Evolutionary conservation across 768 basidiomycete genomes (phyloP), one percentile per base, ranked within the genome.

Genomic region (Lactarius akahatsu): DNA sequence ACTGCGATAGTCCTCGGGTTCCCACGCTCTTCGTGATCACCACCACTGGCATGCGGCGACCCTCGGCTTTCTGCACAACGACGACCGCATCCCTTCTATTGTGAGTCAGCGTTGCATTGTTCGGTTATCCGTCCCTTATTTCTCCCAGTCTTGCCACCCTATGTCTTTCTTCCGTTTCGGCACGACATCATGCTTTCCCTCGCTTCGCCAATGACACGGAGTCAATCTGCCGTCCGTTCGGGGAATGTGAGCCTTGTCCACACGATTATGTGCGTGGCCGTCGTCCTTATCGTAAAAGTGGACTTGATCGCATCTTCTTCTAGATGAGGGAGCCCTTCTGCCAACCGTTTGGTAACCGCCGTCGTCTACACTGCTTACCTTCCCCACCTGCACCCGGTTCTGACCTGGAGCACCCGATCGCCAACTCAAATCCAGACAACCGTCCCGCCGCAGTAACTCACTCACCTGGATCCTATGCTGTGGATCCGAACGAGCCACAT

Each of bases 331-430:
- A 95, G 78, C 94, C 95, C 2, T 96, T 91, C 76, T 98, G 95
- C 77, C 87, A 92, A 73, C 95, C 96, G n/a, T 96, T 94, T 74
- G 96, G 96, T 60, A 96, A 96, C 77, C 86, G 96, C 28, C 87
- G 92, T 23, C 83, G 94, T 47, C 82, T 96, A 80, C 95, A 95
- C 74, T 98, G 95, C 67, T 85, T 40, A 83, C 82, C 60, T 55
- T 70, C 50, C 65, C 70, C 61, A 2, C 40, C 52, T 15, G 40
- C 57, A 34, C 36, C 57, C 15, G 56, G 1, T 32, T 67, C 40
- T 63, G 75, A 55, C 54, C 69, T 23, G 58, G 63, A 47, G 45
- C 64, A 60, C 40, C 20, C 66, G 50, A 28, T 56, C 34, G 45
- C 57, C 11, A 57, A 41, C 26, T 68, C 18, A 45, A 61, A 61